Evolutionary conservation across 1,284 basidiomycete species (phyloP).

Genomic region (Lentinus polychrous): DNA sequence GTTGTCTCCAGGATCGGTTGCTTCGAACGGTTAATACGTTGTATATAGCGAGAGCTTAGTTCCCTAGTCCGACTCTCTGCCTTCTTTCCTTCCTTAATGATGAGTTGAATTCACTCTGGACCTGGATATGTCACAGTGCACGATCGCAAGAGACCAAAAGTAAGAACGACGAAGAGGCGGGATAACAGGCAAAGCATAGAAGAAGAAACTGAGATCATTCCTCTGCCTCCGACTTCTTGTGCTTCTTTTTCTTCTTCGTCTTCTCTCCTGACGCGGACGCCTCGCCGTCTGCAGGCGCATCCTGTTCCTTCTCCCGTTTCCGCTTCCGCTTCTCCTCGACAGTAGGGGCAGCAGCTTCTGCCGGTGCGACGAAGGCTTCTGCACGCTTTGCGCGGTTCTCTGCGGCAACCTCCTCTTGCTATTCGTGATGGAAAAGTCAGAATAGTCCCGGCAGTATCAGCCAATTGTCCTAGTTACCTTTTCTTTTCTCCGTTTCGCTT

Average conservation of each 20-base stretch:
- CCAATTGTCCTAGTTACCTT: conserved; percentile 40
- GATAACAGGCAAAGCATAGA: not conserved
- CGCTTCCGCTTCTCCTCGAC: conserved; percentile 73
- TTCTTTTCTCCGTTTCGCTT: conserved; percentile 59
- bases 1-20: too few relatives aligned
- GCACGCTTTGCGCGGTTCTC: conserved; percentile 73
- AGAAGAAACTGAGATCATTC: not conserved
- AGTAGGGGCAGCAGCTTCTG: conserved; percentile 61
- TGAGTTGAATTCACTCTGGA: too few relatives aligned
- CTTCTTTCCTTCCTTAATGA: too few relatives aligned
- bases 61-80: too few relatives aligned
- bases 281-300: not conserved
- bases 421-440: conserved; percentile 6
- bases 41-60: too few relatives aligned
- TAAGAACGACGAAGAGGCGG: not conserved
- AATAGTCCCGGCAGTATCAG: not conserved
- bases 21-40: too few relatives aligned
- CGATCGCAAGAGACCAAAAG: too few relatives aligned
- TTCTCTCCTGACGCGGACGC: not conserved
- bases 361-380: conserved; percentile 79
- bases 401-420: conserved; percentile 73
- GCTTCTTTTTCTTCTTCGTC: conserved; percentile 5
- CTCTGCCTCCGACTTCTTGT: conserved; percentile 2
- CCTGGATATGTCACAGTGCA: too few relatives aligned
- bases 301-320: conserved; percentile 27